Conservation (phyloP, 78 protist species). For the Speleostelium caveatum region DNA sequence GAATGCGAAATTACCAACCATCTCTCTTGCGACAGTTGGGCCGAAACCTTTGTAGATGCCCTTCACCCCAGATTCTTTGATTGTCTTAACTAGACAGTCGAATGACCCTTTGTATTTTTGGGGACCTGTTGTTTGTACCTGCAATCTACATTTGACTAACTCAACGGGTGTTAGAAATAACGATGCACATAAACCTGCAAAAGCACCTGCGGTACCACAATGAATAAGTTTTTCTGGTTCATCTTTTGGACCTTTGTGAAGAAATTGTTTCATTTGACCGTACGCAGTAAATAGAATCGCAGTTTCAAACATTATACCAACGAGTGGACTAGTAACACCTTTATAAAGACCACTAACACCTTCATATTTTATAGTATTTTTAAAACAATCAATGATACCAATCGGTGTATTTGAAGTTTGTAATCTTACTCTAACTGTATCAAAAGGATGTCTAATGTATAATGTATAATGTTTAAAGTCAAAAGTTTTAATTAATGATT, state of each 20-base stretch:
- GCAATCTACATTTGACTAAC: conserved; percentile 69
- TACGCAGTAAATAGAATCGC: conserved; percentile 59
- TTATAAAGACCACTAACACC: conserved; percentile 63
- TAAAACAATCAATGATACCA: conserved; percentile 35
- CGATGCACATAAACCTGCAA: conserved; percentile 43
- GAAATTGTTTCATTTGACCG: conserved; percentile 60
- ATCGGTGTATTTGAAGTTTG: conserved; percentile 54
- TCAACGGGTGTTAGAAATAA: conserved; percentile 60
- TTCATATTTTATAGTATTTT: conserved; percentile 57
- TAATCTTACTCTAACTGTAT: conserved; percentile 67
- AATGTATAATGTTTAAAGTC: neutral
- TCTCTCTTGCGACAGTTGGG: conserved; percentile 65
- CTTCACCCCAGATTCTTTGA: conserved; percentile 32
- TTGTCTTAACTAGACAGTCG: conserved; percentile 19
- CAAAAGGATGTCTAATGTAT: conserved; percentile 76
- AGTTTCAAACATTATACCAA: conserved; percentile 69
- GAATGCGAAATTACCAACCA: conserved; percentile 66
- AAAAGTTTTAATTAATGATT: neutral
- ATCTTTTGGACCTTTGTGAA: conserved; percentile 3
- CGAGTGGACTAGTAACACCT: conserved; percentile 58
- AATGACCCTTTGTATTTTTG: conserved; percentile 47
- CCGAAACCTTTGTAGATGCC: conserved; percentile 69
- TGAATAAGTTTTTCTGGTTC: conserved; percentile 2
- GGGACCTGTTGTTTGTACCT: conserved; percentile 46
- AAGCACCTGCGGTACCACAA: conserved; percentile 36